phyloP scores from a whole-genome alignment of 2,329 filamentous ascomycete genomes.

The Tricladium varicosporioides region DNA sequence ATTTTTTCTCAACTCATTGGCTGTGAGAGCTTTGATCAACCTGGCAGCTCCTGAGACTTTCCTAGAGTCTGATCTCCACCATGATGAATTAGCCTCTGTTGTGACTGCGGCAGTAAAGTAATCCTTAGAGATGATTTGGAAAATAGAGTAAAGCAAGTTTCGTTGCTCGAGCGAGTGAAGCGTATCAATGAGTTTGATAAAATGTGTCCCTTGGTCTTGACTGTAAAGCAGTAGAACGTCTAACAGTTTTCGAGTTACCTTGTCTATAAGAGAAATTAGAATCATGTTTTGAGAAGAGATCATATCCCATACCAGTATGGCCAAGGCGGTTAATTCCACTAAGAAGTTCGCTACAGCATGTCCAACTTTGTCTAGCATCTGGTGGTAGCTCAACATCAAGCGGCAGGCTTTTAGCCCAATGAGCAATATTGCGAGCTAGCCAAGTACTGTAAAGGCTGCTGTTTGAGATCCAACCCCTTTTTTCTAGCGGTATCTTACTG shows the following conservation, averaged over 20 bases:
- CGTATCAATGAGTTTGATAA: constrained; percentile 26
- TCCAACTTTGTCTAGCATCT: constrained; percentile 25
- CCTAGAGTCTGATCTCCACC: constrained; percentile 32
- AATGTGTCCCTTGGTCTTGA: constrained; percentile 18
- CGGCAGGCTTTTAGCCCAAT: constrained; percentile 24
- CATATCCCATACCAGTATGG: constrained; percentile 26
- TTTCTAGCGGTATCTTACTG: constrained; percentile 24
- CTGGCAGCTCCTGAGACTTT: constrained; percentile 57
- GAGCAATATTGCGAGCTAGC: constrained; percentile 31
- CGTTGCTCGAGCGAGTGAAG: constrained; percentile 32
- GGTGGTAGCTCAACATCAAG: constrained; percentile 12
- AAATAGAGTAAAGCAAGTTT: constrained; percentile 25
- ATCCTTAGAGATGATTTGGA: constrained; percentile 30
- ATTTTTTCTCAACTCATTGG: constrained; percentile 46
- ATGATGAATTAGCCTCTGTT: constrained; percentile 27
- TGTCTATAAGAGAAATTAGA: constrained; percentile 24
- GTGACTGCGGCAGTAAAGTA: constrained; percentile 24
- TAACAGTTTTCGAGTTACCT: constrained; percentile 27
- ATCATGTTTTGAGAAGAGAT: neutral
- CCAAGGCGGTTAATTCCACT: constrained; percentile 33
- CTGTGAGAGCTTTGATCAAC: constrained; percentile 51
- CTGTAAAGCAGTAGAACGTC: constrained; percentile 20
- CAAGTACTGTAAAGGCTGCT: constrained; percentile 30
- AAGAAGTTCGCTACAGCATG: constrained; percentile 29
- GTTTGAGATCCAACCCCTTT: constrained; percentile 33